Evolutionary conservation across 2,329 filamentous ascomycete species (phyloP), one percentile per base, ranked within the genome.

Genomic region (Neonectria magnoliae): DNA sequence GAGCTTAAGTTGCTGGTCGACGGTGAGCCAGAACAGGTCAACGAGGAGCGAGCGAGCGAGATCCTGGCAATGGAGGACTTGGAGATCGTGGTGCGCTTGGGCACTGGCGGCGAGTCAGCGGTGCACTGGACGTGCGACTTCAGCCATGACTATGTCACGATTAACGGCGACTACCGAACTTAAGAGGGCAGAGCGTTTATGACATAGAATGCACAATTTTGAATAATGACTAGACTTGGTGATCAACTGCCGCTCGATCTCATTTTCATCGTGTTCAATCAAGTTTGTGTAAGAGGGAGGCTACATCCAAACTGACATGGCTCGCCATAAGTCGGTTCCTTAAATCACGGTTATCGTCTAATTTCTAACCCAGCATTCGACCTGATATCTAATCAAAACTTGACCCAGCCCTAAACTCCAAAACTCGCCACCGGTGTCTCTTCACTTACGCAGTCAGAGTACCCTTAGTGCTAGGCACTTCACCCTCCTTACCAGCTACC

Each of bases 391-490:
- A 68, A 53, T 48, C n/a, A 60, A 59, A 54, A 44, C 13, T 50
- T 45, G n/a, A 66, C 50, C 58, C 33, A 56, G 20, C 45, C 71
- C 66, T 60, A 58, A 75, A 75, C 71, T 73, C 72, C 72, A 57
- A 50, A 63, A 14, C n/a, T 50, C 53, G 16, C 29, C 8, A 51
- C 41, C 57, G 16, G 25, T 13, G 20, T 48, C 16, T 36, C 27
- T 22, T 16, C 25, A 8, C 60, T 71, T 79, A 90, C 16, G 87
- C 87, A 74, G 83, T 89, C 80, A 98, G 79, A 36, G 97, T 97
- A 11, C 95, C 95, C 87, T 98, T 98, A 9, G 95, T 98, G 82
- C 94, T 98, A 57, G 94, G 93, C 27, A 98, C 90, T 84, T 99
- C 96, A 3, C 93, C 94, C 81, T 97, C 94, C 77, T 91, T 91